These are phyloP conservation scores for Amphirosellinia nigrospora DNA, from an alignment of 495 filamentous ascomycete genomes.

Conservation along the genomic window DNA sequence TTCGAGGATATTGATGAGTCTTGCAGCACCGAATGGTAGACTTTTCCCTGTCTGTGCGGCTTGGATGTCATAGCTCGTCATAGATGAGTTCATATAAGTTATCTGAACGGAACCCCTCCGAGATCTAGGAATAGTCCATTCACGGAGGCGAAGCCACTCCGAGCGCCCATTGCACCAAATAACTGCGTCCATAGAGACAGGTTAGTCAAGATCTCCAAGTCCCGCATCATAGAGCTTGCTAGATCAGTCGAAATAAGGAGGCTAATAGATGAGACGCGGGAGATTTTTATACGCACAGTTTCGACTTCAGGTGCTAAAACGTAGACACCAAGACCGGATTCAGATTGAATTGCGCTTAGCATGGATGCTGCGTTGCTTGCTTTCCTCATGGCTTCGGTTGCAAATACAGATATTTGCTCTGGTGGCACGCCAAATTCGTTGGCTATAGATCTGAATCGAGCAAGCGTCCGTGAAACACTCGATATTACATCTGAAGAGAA, in stretches of 20 bases:
- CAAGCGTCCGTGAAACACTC: slow-evolving; percentile 66
- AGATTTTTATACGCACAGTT: slow-evolving; percentile 47
- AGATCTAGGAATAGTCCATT: slow-evolving; percentile 83
- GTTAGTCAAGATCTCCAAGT: slow-evolving; percentile 45
- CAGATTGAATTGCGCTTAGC: slow-evolving; percentile 62
- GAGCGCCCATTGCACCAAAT: slow-evolving; percentile 83
- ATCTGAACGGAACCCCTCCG: slow-evolving; percentile 92
- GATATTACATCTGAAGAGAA: slow-evolving; percentile 70
- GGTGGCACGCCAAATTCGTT: slow-evolving; percentile 68
- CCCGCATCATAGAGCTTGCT: neutral
- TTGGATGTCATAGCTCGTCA: slow-evolving; percentile 47
- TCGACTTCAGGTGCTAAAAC: slow-evolving; percentile 82
- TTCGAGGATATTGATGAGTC: slow-evolving; percentile 67
- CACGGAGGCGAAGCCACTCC: slow-evolving; percentile 69
- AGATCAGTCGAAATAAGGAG: neutral
- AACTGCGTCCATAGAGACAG: slow-evolving; percentile 34
- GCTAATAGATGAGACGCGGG: neutral
- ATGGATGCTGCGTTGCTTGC: slow-evolving; percentile 77
- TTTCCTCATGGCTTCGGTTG: slow-evolving; percentile 86
- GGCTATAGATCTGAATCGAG: slow-evolving; percentile 77
- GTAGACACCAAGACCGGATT: slow-evolving; percentile 69
- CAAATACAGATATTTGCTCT: slow-evolving; percentile 72
- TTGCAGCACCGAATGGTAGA: slow-evolving; percentile 88
- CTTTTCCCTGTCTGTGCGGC: slow-evolving; percentile 56
- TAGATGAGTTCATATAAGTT: slow-evolving; percentile 74